Conservation (phyloP, 306 rosid species). For the Arachis hypogaea region DNA sequence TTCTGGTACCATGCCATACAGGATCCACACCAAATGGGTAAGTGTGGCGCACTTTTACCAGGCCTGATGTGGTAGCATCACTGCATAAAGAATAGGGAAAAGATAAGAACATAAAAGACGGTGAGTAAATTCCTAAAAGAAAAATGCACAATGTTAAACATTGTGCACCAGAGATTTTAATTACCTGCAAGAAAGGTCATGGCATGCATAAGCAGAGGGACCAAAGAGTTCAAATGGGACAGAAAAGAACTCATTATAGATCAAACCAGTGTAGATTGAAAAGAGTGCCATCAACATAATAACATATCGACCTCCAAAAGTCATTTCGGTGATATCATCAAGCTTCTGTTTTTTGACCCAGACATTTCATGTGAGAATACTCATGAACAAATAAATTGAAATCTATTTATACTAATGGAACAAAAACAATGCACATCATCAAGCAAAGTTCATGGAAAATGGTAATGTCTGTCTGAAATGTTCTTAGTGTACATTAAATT, state of each 20-base stretch:
- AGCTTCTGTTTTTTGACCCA: conserved; percentile 74
- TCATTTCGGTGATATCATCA: conserved; percentile 93
- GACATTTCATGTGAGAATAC: conserved; percentile 30
- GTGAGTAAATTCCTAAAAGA: conserved; percentile 28
- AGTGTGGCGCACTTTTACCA: conserved; percentile 74
- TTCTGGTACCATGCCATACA: conserved; percentile 92
- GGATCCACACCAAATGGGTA: conserved; percentile 99
- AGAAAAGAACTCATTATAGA: conserved; percentile 96
- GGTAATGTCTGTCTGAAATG: conserved; percentile 20
- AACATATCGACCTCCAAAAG: conserved; percentile 97
- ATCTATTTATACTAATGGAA: neutral
- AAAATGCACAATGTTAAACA: conserved; percentile 20
- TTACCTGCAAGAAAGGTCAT: conserved; percentile 89
- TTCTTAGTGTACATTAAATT: neutral
- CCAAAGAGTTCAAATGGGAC: conserved; percentile 85
- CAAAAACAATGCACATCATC: neutral
- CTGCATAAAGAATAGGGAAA: conserved; percentile 44
- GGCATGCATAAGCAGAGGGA: conserved; percentile 88
- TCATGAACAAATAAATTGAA: neutral
- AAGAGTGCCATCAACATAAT: conserved; percentile 87
- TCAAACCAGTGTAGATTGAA: conserved; percentile 93
- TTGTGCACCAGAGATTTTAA: conserved; percentile 37
- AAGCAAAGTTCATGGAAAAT: conserved; percentile 19
- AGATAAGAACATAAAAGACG: conserved; percentile 21
- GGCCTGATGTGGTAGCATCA: conserved; percentile 80